Base-by-base conservation (phyloP, 192 early-diverging fungal species). In the Backusella psychrophila region DNA sequence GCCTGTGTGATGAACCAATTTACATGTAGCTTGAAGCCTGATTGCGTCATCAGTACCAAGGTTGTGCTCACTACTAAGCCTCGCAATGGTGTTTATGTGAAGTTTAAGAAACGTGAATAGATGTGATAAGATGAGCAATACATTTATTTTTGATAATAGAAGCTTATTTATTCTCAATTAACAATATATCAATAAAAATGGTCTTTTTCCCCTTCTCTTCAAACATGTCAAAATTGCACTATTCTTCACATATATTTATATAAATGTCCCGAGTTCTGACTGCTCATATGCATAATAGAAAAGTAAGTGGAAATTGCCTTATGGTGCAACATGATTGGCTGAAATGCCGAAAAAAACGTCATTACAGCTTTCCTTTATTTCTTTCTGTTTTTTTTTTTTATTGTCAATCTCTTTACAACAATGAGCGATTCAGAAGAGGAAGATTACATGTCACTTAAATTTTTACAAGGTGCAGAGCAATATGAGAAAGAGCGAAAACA, bases 361-460 rank as follows among this genome's bases (percentile, higher is more conserved):
- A 63, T 63, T 4, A 23, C 2, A 8, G 6, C n/a, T 26, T 59
- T 26, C 23, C 17, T 12, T 59, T 26, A 14, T 23, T 41, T 1
- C 5, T 59, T 6, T 67, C 17, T 39, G 39, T 66, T 23, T 26
- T 67, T 12, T 49, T 67, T 29, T 68, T 12, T 68, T 34, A 42
- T 42, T 73, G 21, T 39, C 19, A 7, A 38, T 52, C 3, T 34
- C 3, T 49, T 11, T 35, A 9, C 26, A 17, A 66, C 19, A 29
- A 78, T 78, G 66, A 74, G 66, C 26, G 73, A 68, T 36, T 75
- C 73, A 1, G 87, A 88, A 26, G 84, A 88, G 75, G 84, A 85
- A 36, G 87, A 88, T 59, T 88, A 88, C 72, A 88, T 88, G 87
- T 86, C 85, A 15, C 75, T 74, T 26, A 78, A 82, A 17, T 82